Evolutionary conservation across 2,329 filamentous ascomycete genomes (phyloP), one percentile per base, ranked within the genome.

Genomic region (Metarhizium robertsii): DNA sequence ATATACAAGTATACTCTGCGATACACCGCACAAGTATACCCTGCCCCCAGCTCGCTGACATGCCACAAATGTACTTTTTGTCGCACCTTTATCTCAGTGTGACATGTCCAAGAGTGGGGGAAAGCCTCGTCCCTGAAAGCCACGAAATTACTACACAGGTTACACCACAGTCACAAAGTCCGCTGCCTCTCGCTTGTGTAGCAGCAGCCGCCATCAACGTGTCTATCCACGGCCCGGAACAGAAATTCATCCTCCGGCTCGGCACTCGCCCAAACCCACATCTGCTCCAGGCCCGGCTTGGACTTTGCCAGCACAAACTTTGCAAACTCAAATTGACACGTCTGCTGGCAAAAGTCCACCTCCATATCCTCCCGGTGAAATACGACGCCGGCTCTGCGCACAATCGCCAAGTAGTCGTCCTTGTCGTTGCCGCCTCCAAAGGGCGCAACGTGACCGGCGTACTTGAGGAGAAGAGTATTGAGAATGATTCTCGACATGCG

Each of bases 381-480:
- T 4, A 47, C 34, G 11, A 11, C 29, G 16, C 20, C 10, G 5
- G 38, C 52, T 53, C n/a, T 42, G 11, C 40, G 20, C 1, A 53
- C 52, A 32, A 53, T 47, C 13, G 25, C 52, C 18, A 53, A 43
- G 25, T 53, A 53, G 8, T 53, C 40, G 13, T 53, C 52, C 40
- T 47, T 46, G 6, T 53, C 52, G 11, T 29, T 1, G 13, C 25
- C 40, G 16, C 40, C 6, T 43, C 40, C 40, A 43, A 43, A 43
- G 6, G n/a, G 40, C 6, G 40, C n/a, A 18, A 43, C 40, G 16
- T 43, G 40, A 14, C 65, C 64, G 0, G 58, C 61, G 50, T 65
- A 69, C 40, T 66, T 68, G 13, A 71, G 25, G 2, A 71, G 61
- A 1, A 72, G 50, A 1, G 62, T 56, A 50, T 71, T 73, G 0